Conservation (phyloP, 1,284 basidiomycete species). For the Tylopilus sp. region DNA sequence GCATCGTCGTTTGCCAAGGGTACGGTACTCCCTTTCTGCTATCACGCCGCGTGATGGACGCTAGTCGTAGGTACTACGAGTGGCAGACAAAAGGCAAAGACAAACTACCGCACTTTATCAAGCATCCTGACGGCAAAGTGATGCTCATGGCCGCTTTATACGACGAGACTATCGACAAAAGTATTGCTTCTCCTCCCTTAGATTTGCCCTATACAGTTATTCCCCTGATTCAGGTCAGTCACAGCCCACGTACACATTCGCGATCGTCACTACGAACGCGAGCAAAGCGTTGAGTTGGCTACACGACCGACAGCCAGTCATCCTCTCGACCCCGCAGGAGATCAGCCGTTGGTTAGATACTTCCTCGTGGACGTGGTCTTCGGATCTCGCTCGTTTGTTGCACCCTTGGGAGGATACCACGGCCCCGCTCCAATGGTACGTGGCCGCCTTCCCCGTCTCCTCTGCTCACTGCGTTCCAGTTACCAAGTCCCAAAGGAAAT, state of each 20-base stretch:
- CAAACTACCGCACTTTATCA: conserved; percentile 78
- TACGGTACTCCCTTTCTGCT: conserved; percentile 24
- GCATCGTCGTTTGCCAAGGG: conserved; percentile 79
- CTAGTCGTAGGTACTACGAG: conserved; percentile 72
- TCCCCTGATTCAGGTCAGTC: conserved; percentile 42
- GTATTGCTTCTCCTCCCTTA: conserved; percentile 28
- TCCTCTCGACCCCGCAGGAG: conserved; percentile 63
- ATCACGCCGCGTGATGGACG: not conserved
- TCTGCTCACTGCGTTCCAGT: conserved; percentile 37
- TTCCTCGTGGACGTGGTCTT: conserved; percentile 58
- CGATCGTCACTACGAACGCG: conserved; percentile 83
- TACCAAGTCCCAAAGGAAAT: conserved; percentile 90
- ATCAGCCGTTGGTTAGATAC: conserved; percentile 80
- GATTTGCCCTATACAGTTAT: not conserved
- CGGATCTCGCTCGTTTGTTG: conserved; percentile 60
- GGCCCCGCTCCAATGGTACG: conserved; percentile 68
- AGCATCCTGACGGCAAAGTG: conserved; percentile 60
- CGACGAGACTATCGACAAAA: conserved; percentile 67
- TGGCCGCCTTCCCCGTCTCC: conserved; percentile 1
- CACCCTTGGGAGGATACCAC: conserved; percentile 57
- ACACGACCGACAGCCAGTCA: conserved; percentile 91
- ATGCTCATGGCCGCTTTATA: conserved; percentile 90
- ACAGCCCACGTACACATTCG: conserved; percentile 75
- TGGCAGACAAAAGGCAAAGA: conserved; percentile 83
- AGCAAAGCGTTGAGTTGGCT: conserved; percentile 70